Conservation (phyloP, 1,139 yeast genomes). For the Blastobotrys serpentis region DNA sequence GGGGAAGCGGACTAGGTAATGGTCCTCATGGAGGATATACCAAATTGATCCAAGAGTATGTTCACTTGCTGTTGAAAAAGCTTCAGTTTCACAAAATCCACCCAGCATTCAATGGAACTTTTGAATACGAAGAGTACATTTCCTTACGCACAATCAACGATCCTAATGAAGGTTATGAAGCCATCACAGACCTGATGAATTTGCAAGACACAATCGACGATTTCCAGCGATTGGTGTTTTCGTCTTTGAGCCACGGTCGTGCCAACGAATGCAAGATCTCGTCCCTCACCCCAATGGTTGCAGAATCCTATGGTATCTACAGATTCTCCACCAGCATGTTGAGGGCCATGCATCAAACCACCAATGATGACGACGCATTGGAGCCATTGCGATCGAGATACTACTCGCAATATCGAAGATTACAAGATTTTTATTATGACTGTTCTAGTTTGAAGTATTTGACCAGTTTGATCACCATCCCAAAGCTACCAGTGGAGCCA, state of each 20-base stretch:
- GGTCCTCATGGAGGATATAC: constrained; percentile 55
- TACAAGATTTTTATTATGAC: constrained; percentile 86
- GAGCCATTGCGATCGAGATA: constrained; percentile 72
- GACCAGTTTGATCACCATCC: constrained; percentile 81
- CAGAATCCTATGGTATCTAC: constrained; percentile 93
- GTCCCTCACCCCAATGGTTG: constrained; percentile 84
- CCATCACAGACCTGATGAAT: constrained; percentile 80
- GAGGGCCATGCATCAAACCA: constrained; percentile 77
- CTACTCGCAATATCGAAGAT: constrained; percentile 72
- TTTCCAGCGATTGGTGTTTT: constrained; percentile 73
- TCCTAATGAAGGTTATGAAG: constrained; percentile 94
- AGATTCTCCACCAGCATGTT: constrained; percentile 88
- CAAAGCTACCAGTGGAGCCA: constrained; percentile 72
- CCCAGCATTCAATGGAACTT: constrained; percentile 89
- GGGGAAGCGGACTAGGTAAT: constrained; percentile 21
- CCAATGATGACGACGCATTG: constrained; percentile 76
- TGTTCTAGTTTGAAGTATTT: constrained; percentile 83
- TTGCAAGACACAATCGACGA: constrained; percentile 84
- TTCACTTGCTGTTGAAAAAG: constrained; percentile 65
- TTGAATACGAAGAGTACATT: constrained; percentile 93
- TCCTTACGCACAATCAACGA: constrained; percentile 85
- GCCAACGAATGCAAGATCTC: constrained; percentile 80
- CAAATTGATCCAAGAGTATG: constrained; percentile 75
- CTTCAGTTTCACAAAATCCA: constrained; percentile 81
- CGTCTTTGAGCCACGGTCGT: constrained; percentile 64